Base-by-base conservation (phyloP, 2,329 filamentous ascomycete species). In the Talaromyces funiculosus region DNA sequence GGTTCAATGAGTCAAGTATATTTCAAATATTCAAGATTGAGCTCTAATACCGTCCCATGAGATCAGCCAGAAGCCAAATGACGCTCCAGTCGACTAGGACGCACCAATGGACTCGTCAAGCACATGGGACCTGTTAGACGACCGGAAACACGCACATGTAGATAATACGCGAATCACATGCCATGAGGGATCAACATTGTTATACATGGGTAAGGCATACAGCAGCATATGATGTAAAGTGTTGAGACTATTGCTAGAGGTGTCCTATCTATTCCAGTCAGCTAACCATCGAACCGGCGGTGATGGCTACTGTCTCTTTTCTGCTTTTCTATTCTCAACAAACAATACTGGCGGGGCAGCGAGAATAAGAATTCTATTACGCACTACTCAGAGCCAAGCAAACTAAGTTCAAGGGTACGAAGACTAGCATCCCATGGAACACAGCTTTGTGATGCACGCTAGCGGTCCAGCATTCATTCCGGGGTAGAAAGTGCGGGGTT, bases 401-500 rank as follows among this genome's bases (percentile, higher is more conserved):
- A 22, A 20, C 33, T 38, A 53, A 31, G 35, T 49, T 45, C 18
- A 38, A 47, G 42, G 42, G 55, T 38, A 20, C 47, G 29, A 54
- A 33, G 51, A 38, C 57, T 59, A 43, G 57, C 26, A 53, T 53
- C 10, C 43, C 57, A 59, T 59, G 57, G 57, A 53, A 51, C 24
- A 53, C n/a, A 26, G 22, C 29, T 57, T n/a, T 6, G 42, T 45
- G 38, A n/a, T n/a, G n/a, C n/a, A 57, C 55, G 38, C 54, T 47
- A 57, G 6, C 55, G 4, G 8, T 16, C 54, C 16, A 20, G 33
- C 24, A 26, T n/a, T n/a, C 16, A 22, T 22, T 59, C 57, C 37
- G 57, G 57, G 57, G 45, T 42, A 59, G 45, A 20, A 54, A 53
- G 57, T 59, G 57, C 57, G 57, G 57, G 57, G 57, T 53, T 53